Evolutionary conservation across 305 asterid genomes (phyloP).

Genomic region (Fraxinus greggii): DNA sequence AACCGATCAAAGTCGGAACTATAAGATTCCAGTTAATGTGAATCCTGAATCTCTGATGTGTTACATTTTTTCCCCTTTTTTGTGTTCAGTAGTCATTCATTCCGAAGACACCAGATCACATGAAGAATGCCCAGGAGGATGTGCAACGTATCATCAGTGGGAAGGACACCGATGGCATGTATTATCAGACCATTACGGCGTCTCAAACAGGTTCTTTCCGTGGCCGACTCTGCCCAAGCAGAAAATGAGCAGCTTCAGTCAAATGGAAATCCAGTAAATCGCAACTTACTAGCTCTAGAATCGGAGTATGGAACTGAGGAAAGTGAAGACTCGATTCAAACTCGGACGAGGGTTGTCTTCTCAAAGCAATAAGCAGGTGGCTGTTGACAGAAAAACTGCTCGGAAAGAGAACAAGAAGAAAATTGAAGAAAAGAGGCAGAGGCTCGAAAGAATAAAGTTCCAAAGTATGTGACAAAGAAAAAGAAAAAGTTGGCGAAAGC

Average conservation of each 20-base stretch:
- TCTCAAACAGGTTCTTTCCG: no score
- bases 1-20: not conserved
- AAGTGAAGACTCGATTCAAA: slow-evolving; percentile 29
- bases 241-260: no score
- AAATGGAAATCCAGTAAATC: no score
- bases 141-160: slow-evolving; percentile 54
- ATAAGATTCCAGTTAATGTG: not conserved
- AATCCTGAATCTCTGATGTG: not conserved
- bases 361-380: no score
- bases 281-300: no score
- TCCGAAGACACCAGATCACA: slow-evolving; percentile 71
- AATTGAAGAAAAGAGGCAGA: slow-evolving; percentile 37
- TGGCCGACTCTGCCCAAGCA: no score
- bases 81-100: slow-evolving; percentile 52
- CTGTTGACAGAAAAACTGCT: no score
- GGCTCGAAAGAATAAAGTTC: slow-evolving; percentile 66
- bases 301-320: slow-evolving; percentile 25
- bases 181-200: slow-evolving; percentile 60
- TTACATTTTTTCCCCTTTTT: not conserved
- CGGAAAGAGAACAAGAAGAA: slow-evolving; percentile 8
- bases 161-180: slow-evolving; percentile 62
- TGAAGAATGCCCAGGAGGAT: slow-evolving; percentile 78
- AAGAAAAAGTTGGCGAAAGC: slow-evolving; percentile 50
- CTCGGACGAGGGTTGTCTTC: no score
- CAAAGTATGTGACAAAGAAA: slow-evolving; percentile 76